phyloP scores from a whole-genome alignment of 2,329 filamentous ascomycete species.

The Metarhizium robertsii region DNA sequence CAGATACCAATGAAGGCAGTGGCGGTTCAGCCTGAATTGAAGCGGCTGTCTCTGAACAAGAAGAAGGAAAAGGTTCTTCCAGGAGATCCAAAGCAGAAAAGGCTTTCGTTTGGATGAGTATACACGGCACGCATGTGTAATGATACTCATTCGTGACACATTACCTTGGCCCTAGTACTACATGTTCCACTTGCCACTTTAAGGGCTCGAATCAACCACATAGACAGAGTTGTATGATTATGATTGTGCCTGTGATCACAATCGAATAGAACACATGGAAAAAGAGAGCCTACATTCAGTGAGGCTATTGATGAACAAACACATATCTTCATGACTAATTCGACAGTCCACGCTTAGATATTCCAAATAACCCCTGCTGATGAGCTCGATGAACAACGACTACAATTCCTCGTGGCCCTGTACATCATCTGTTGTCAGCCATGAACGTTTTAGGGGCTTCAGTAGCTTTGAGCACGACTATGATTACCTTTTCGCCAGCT shows the following conservation, averaged over 20 bases:
- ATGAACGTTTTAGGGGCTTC: constrained; percentile 38
- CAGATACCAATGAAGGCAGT: constrained; percentile 17
- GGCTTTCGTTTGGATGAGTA: constrained; percentile 39
- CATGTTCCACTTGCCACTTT: neutral
- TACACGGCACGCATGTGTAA: neutral
- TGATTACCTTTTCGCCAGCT: constrained; percentile 14
- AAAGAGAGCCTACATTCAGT: neutral
- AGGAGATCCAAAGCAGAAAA: constrained; percentile 39
- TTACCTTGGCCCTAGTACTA: neutral
- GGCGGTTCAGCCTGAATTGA: constrained; percentile 27
- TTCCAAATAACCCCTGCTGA: neutral
- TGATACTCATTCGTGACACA: neutral
- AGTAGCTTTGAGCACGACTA: constrained; percentile 13
- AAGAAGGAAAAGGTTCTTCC: constrained; percentile 27
- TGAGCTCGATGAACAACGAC: neutral
- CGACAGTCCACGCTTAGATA: neutral
- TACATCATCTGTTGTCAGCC: constrained; percentile 42
- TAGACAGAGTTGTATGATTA: neutral
- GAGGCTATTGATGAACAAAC: neutral
- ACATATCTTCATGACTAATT: neutral
- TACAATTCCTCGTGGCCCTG: constrained; percentile 54
- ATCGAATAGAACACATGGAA: neutral
- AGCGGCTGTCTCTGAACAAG: constrained; percentile 26
- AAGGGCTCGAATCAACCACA: neutral
- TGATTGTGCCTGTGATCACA: neutral